A percentile compares a stretch with the other conserved stretches of the same genome.
Conservation (phyloP, 2,329 filamentous ascomycete genomes). For the Annulohypoxylon truncatum region DNA sequence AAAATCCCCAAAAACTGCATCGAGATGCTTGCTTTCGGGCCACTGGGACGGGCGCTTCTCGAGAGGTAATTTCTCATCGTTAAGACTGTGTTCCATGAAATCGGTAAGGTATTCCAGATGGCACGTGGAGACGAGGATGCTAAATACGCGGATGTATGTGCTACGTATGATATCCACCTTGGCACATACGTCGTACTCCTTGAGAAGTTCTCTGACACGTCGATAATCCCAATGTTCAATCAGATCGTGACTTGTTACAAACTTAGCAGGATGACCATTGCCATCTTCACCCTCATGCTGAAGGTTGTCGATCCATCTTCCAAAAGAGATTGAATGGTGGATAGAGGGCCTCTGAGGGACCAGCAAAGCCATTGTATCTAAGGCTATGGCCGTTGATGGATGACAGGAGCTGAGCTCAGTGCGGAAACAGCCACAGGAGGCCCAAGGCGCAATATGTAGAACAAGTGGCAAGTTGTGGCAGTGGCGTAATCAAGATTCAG, state of each 20-base stretch:
- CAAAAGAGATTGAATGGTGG: conserved; percentile 4
- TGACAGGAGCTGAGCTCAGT: too few relatives aligned
- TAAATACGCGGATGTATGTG: conserved; percentile 10
- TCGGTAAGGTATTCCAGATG: neutral
- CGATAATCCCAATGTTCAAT: neutral
- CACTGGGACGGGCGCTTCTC: neutral
- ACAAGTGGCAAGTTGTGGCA: neutral
- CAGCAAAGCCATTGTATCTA: neutral
- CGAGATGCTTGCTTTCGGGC: neutral
- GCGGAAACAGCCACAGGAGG: neutral
- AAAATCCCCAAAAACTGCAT: conserved; percentile 1
- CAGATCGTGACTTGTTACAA: neutral
- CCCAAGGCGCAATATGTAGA: neutral
- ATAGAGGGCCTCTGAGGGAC: neutral
- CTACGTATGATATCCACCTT: neutral
- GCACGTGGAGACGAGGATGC: conserved; percentile 1
- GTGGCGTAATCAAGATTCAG: neutral
- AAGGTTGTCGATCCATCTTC: neutral
- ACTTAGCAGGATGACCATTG: neutral
- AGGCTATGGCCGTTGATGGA: neutral
- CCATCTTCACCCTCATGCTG: conserved; percentile 1
- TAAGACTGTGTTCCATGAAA: conserved; percentile 12
- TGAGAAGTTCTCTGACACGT: neutral
- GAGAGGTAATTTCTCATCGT: conserved; percentile 6
- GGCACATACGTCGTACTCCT: neutral